Evolutionary conservation across 306 rosid genomes (phyloP).

Genomic region (Canavalia ensiformis): DNA sequence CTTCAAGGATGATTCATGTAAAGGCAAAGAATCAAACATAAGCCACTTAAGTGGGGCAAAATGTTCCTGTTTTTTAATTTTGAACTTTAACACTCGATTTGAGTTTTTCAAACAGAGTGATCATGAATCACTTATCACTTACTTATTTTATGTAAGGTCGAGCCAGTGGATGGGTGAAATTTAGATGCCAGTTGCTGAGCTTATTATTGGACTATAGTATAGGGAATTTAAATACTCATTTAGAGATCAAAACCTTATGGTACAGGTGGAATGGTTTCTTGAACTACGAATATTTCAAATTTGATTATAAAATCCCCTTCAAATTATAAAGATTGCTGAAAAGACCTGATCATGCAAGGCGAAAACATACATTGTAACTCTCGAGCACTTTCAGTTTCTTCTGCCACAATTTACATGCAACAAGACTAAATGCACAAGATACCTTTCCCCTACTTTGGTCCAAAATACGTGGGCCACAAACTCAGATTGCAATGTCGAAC

Average conservation of each 20-base stretch:
- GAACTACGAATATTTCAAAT: slow-evolving; percentile 29
- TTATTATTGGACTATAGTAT: background rate
- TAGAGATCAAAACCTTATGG: background rate
- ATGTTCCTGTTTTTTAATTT: slow-evolving; percentile 22
- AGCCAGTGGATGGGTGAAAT: background rate
- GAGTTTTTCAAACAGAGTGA: slow-evolving; percentile 19
- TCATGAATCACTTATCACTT: background rate
- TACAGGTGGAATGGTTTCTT: slow-evolving; percentile 9
- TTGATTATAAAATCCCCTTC: slow-evolving; percentile 6
- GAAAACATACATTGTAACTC: slow-evolving; percentile 17
- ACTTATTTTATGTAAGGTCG: background rate
- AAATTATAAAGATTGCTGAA: slow-evolving; percentile 17
- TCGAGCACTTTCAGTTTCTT: slow-evolving; percentile 34
- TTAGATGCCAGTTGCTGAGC: background rate
- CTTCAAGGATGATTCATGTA: slow-evolving; percentile 78
- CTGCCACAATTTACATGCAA: background rate
- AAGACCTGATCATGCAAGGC: background rate
- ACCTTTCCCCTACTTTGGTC: slow-evolving; percentile 45
- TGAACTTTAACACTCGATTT: slow-evolving; percentile 4
- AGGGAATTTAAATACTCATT: slow-evolving; percentile 29
- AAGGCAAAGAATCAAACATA: slow-evolving; percentile 80
- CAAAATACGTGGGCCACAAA: slow-evolving; percentile 47
- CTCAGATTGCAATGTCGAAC: slow-evolving; percentile 26
- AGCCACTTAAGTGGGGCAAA: slow-evolving; percentile 66
- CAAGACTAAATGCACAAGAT: slow-evolving; percentile 41